phyloP scores from a whole-genome alignment of 768 basidiomycete genomes.

The Auriculariales sp. region DNA sequence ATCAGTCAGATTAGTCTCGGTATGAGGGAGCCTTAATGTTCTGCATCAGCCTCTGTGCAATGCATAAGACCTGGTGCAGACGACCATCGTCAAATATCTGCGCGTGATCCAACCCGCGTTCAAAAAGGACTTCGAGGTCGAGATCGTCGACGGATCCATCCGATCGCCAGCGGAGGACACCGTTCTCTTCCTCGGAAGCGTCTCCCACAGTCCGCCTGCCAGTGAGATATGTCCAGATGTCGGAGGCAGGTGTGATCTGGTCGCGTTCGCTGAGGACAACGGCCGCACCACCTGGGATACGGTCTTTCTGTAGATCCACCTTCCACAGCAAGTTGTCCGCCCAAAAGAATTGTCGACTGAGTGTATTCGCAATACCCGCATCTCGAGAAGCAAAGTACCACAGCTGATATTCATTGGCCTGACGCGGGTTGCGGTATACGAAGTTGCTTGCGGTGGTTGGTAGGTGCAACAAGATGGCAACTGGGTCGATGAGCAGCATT shows the following conservation, averaged over 20 bases:
- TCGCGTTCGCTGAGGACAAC: constrained; percentile 26
- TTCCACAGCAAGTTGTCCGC: constrained; percentile 43
- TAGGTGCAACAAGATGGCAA: constrained; percentile 48
- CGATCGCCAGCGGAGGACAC: neutral
- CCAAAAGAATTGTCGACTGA: constrained; percentile 55
- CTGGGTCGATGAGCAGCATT: constrained; percentile 44
- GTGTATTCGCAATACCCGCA: constrained; percentile 42
- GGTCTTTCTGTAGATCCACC: constrained; percentile 28
- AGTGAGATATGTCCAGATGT: constrained; percentile 27
- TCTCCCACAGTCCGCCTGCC: constrained; percentile 1
- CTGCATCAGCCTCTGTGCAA: no score
- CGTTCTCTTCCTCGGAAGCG: neutral
- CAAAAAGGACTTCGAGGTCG: constrained; percentile 25
- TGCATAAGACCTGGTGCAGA: no score
- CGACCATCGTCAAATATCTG: constrained; percentile 29
- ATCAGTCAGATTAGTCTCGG: no score
- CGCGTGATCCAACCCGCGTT: constrained; percentile 25
- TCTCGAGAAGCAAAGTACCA: constrained; percentile 58
- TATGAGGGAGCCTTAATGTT: no score
- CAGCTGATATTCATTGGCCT: constrained; percentile 48
- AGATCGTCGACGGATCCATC: constrained; percentile 17
- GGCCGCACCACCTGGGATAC: constrained; percentile 11
- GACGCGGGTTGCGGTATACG: constrained; percentile 37
- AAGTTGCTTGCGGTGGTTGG: constrained; percentile 49
- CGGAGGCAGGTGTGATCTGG: constrained; percentile 26